phyloP scores from a whole-genome alignment of 352 stramenopile genomes.

The Aphanomyces astaci region DNA sequence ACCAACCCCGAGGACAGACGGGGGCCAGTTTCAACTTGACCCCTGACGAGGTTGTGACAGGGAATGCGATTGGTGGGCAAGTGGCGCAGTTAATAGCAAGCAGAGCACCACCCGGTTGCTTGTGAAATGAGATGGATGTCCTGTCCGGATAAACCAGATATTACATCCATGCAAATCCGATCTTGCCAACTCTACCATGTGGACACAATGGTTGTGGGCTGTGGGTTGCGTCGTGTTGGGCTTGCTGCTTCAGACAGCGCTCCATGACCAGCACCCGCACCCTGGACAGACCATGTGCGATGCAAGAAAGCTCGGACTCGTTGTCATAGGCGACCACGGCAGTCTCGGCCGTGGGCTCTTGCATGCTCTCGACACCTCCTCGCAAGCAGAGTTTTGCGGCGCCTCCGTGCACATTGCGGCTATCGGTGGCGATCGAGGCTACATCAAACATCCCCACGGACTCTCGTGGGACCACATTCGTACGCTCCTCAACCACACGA shows the following conservation, averaged over 20 bases:
- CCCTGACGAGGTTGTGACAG: too few species aligned
- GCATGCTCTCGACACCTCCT: background rate
- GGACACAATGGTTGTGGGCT: slow-evolving; percentile 3
- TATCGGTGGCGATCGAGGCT: slow-evolving; percentile 7
- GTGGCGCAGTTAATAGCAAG: too few species aligned
- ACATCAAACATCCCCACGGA: background rate
- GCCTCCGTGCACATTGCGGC: slow-evolving; percentile 3
- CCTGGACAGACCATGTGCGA: slow-evolving; percentile 20
- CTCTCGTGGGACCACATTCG: slow-evolving; percentile 1
- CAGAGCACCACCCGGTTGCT: background rate
- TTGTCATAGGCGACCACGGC: slow-evolving; percentile 12
- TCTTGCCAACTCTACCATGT: slow-evolving; percentile 2
- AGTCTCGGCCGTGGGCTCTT: background rate
- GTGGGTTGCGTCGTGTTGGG: background rate
- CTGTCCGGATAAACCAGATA: background rate
- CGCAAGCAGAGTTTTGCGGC: slow-evolving; percentile 14
- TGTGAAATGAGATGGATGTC: background rate
- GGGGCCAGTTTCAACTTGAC: too few species aligned
- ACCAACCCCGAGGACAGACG: too few species aligned
- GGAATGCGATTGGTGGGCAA: too few species aligned
- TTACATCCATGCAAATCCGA: background rate
- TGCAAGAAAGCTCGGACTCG: slow-evolving; percentile 13
- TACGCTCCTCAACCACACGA: background rate
- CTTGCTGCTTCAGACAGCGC: background rate
- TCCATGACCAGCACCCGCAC: slow-evolving; percentile 20